Evolutionary conservation across 805 yeast genomes (phyloP), one percentile per base, ranked within the genome.

Genomic region (Lipomyces orientalis): DNA sequence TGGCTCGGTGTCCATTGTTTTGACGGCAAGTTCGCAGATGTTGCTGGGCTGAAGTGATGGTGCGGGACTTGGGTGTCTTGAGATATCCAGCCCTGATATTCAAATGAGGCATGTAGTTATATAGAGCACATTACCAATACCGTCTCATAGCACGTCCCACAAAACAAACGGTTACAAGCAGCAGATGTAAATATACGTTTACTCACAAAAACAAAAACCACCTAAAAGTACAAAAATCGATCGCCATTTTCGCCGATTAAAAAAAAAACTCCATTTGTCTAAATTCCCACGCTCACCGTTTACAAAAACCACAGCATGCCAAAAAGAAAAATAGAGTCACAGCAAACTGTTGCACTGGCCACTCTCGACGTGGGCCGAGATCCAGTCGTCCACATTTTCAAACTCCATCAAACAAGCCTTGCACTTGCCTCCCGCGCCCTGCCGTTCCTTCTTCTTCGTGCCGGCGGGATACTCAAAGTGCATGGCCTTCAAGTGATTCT

Each of bases 391-490:
- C 43, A 90, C 95, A 68, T 85, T 88, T 10, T 77, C 80, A 75
- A 91, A 93, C 62, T 79, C 79, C 74, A 79, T 76, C 37, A 89
- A 90, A 78, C 98, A 93, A 76, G 87, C 89, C 74, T 88, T 87
- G 79, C 98, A 93, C 64, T 81, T 81, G 7, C 98, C 98, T 25
- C 83, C 77, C 54, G 88, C 90, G 61, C 85, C 84, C 25, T 79
- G 77, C 70, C 98, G 84, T 73, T 91, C 90, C 68, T 86, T 87
- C 78, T 92, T 91, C 75, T 88, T 86, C 2, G 97, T 92, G 6
- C 97, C 97, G 52, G 85, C 84, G 4, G 97, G 97, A 78, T 93
- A 93, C 71, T 86, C 89, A 77, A 93, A 93, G 76, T 93, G 98
- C 69, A 93, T 84, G 1, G 97, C 96, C 77, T 90, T 91, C 69